A percentile compares a stretch with the other conserved stretches of the same genome.
These are phyloP conservation scores for Waltergamsia citrina DNA, from an alignment of 2,329 filamentous ascomycete genomes.

Conservation along the genomic window DNA sequence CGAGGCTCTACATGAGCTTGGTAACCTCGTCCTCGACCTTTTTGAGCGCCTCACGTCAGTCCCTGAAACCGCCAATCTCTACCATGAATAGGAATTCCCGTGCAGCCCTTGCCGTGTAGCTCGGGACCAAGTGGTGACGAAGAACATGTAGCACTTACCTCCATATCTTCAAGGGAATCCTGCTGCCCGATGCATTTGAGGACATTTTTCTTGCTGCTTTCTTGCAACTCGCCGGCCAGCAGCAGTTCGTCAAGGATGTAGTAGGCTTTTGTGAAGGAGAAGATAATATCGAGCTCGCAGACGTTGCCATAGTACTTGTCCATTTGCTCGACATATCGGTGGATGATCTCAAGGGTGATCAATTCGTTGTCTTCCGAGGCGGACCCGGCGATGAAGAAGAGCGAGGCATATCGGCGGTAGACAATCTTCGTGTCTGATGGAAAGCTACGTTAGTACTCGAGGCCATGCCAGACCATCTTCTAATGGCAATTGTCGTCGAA, in stretches of 20 bases:
- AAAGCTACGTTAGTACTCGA: background rate
- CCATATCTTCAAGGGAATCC: constrained; percentile 96
- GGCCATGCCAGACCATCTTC: background rate
- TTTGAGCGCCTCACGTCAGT: constrained; percentile 13
- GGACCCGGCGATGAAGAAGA: constrained; percentile 98
- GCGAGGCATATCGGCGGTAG: constrained; percentile 94
- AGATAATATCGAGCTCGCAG: constrained; percentile 98
- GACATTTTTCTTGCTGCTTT: constrained; percentile 99
- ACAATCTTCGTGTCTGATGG: constrained; percentile 88
- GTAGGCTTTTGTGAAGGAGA: constrained; percentile 99
- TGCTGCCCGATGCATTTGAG: constrained; percentile 92
- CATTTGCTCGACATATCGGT: constrained; percentile 99
- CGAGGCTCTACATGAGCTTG: constrained; percentile 66
- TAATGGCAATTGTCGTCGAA: background rate
- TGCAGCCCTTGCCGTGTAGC: no score
- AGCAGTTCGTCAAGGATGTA: constrained; percentile 97
- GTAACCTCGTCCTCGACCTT: constrained; percentile 85
- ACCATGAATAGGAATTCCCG: no score
- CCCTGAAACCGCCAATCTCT: no score
- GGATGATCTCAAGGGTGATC: constrained; percentile 96
- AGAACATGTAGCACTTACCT: constrained; percentile 57
- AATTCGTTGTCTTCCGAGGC: constrained; percentile 96
- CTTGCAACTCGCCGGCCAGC: constrained; percentile 91
- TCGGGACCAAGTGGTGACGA: no score
- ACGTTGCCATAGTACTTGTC: constrained; percentile 99